Conservation (phyloP, 257 asterid species). For the Anisodus tanguticus region DNA sequence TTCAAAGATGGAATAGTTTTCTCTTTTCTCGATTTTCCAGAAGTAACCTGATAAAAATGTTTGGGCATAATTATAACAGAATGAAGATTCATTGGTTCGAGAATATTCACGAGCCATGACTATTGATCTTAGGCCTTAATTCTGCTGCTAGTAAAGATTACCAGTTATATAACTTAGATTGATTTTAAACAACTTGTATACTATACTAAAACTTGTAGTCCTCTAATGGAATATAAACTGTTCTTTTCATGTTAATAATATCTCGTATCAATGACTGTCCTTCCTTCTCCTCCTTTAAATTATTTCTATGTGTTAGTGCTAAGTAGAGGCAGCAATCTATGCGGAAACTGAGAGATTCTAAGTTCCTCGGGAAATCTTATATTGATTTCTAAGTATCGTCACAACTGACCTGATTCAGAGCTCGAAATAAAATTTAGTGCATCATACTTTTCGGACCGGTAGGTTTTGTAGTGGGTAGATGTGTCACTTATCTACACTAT, state of each 20-base stretch:
- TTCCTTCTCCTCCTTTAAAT: background rate
- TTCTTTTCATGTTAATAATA: background rate
- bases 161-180: background rate
- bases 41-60: too few relatives aligned
- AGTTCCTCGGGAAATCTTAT: background rate
- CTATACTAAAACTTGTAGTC: background rate
- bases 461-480: background rate
- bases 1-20: too few relatives aligned
- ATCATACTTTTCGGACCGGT: background rate
- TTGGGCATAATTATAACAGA: too few relatives aligned
- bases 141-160: too few relatives aligned
- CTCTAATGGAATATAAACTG: background rate
- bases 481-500: background rate
- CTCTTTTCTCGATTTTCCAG: too few relatives aligned
- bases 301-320: background rate
- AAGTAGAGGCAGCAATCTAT: background rate
- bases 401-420: background rate
- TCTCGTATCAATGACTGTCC: background rate
- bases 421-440: background rate
- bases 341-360: background rate
- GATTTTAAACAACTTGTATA: background rate
- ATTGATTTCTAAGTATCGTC: background rate
- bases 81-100: too few relatives aligned
- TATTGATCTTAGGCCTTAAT: too few relatives aligned
- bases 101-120: too few relatives aligned